Base-by-base conservation (phyloP, 2,329 filamentous ascomycete genomes). In the Fusarium oligoseptatum region DNA sequence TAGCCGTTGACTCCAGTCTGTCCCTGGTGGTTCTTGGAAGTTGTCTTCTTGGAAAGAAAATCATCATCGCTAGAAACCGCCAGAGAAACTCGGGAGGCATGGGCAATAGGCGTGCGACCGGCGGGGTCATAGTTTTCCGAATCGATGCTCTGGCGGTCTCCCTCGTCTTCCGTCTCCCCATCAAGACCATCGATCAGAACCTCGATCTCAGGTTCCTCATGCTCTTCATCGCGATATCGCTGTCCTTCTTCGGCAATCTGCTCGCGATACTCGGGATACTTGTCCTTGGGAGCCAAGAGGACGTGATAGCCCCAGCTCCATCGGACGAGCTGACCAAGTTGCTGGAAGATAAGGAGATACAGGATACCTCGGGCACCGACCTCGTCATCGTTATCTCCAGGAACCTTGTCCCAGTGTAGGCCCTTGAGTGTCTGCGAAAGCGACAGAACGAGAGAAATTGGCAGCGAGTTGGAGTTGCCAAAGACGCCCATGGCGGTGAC, bases 261-360 rank as follows among this genome's bases (percentile, higher is more conserved):
- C 37, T 87, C 78, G 60, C 89, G 87, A 68, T 93, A 92, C 63
- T 93, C 91, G 14, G 88, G 86, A 78, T 94, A 94, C 72, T 89
- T 90, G 58, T 92, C 91, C 75, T 94, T 93, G 20, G 96, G 95
- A 20, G 95, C 95, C n/a, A 99, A 87, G 20, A 99, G 87, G 41
- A 98, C 92, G 78, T 98, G 95, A 83, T 98, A 98, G 12, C 97
- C 97, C 97, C 97, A 99, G 73, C 94, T 98, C 97, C 97, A 99
- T 68, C 97, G 91, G 22, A 99, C 92, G 29, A 98, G 87, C 83
- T 99, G 97, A 24, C 97, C 97, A 4, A 99, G 90, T 82, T 99
- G 97, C 84, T 99, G 97, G 85, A 99, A 99, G 76, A 99, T 97
- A 71, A 99, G 88, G 12, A 99, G 89, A 80, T 99, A 99, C 1